These are phyloP conservation scores for Solanum clarkiae DNA, from an alignment of 257 asterid species.

Conservation along the genomic window DNA sequence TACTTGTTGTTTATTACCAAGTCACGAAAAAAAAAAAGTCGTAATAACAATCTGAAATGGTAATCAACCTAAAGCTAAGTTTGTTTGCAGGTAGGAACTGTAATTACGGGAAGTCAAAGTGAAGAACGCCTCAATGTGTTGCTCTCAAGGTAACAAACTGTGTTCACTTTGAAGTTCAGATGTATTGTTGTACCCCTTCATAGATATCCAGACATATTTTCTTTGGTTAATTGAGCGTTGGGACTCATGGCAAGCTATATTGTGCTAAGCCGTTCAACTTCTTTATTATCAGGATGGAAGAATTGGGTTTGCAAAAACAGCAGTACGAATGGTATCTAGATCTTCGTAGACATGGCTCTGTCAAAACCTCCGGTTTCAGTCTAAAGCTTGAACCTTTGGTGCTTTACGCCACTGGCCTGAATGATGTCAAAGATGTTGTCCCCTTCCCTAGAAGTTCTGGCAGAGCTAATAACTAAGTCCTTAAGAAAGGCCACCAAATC, in stretches of 20 bases:
- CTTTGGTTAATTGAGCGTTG: neutral
- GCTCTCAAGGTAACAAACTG: constrained; percentile 39
- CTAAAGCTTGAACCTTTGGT: constrained; percentile 53
- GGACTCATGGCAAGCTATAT: neutral
- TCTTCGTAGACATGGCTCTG: constrained; percentile 62
- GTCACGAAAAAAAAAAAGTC: neutral
- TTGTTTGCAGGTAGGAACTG: constrained; percentile 49
- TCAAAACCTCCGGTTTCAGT: constrained; percentile 52
- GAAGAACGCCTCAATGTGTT: constrained; percentile 57
- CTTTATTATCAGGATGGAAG: constrained; percentile 41
- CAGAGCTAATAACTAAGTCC: constrained; percentile 32
- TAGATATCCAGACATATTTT: neutral
- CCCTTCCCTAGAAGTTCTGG: constrained; percentile 78
- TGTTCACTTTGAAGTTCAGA: neutral
- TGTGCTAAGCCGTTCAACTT: neutral
- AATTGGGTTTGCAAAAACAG: constrained; percentile 38
- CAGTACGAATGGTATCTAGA: constrained; percentile 81
- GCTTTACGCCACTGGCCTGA: constrained; percentile 76
- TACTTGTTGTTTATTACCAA: neutral
- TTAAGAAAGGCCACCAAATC: neutral
- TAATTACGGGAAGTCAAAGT: constrained; percentile 73
- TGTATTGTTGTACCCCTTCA: neutral
- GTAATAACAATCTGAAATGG: neutral
- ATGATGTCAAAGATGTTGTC: constrained; percentile 68
- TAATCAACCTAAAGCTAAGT: neutral